Conservation (phyloP, 257 asterid genomes). For the Apocynum venetum region DNA sequence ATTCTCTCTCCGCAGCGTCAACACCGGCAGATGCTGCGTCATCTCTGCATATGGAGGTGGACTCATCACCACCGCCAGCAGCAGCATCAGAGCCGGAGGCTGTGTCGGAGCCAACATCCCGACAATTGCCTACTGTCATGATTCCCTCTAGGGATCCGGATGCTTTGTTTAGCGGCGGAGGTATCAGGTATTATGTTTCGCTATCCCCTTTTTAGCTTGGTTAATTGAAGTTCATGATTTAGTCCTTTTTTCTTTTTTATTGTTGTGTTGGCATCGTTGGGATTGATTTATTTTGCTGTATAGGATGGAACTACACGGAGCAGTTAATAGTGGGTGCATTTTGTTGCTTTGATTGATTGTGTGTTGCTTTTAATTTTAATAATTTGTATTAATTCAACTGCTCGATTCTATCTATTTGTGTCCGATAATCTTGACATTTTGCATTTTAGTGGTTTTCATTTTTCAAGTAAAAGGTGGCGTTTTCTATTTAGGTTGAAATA, state of each 20-base stretch:
- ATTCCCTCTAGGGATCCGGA: constrained; percentile 41
- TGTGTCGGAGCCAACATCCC: constrained; percentile 9
- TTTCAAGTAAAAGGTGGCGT: background rate
- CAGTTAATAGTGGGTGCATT: background rate
- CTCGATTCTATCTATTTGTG: too few relatives aligned
- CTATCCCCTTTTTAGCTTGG: background rate
- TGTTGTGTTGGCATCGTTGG: background rate
- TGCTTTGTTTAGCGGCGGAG: constrained; percentile 57
- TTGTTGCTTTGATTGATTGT: background rate
- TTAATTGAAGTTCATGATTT: background rate
- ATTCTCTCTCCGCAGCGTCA: background rate
- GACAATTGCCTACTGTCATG: constrained; percentile 11
- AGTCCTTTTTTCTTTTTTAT: background rate
- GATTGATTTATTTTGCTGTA: background rate
- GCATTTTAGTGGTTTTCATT: background rate
- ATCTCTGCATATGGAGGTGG: constrained; percentile 1
- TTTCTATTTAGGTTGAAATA: background rate
- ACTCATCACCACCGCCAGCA: background rate
- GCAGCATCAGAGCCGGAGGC: constrained; percentile 1
- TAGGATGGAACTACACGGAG: background rate
- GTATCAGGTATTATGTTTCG: constrained; percentile 40
- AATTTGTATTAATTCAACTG: background rate
- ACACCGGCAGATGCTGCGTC: background rate
- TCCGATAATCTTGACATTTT: background rate
- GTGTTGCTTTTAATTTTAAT: background rate